Evolutionary conservation across 768 basidiomycete species (phyloP).

Genomic region (Psilocybe azurescens): DNA sequence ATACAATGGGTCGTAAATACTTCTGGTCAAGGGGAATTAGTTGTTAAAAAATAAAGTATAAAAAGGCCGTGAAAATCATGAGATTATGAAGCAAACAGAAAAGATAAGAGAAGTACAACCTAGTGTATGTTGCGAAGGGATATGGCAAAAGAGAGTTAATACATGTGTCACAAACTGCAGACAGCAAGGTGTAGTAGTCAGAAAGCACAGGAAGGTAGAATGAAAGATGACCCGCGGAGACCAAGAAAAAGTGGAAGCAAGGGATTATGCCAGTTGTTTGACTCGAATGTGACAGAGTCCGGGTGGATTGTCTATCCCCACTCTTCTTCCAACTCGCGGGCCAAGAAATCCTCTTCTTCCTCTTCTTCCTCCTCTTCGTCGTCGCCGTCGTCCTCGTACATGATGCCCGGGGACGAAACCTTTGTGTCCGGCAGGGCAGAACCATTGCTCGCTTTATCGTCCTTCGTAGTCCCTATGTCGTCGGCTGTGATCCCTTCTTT

Average conservation of each 20-base stretch:
- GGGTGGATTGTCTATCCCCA: slow-evolving; percentile 57
- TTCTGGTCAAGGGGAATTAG: not conserved
- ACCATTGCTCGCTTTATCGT: not conserved
- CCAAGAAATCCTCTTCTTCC: slow-evolving; percentile 79
- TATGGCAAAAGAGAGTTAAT: slow-evolving; percentile 1
- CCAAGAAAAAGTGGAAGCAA: not conserved
- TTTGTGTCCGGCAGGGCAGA: slow-evolving; percentile 5
- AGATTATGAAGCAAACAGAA: not conserved
- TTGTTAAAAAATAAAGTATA: slow-evolving; percentile 2
- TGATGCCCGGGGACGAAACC: slow-evolving; percentile 19
- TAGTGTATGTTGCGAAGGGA: not conserved
- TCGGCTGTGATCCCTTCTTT: slow-evolving; percentile 70
- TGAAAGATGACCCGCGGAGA: not conserved
- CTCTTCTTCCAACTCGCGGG: slow-evolving; percentile 79
- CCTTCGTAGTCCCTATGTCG: slow-evolving; percentile 40
- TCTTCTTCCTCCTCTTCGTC: slow-evolving; percentile 59
- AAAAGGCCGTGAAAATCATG: not conserved
- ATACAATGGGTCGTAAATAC: slow-evolving; percentile 9
- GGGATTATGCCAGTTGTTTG: not conserved
- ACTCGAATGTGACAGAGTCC: not conserved
- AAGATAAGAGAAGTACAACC: not conserved
- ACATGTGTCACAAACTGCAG: not conserved
- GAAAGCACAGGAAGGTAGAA: not conserved
- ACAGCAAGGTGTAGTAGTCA: not conserved
- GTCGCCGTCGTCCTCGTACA: slow-evolving; percentile 42